phyloP scores from a whole-genome alignment of 2,329 filamentous ascomycete genomes.

The Dothistroma septosporum region DNA sequence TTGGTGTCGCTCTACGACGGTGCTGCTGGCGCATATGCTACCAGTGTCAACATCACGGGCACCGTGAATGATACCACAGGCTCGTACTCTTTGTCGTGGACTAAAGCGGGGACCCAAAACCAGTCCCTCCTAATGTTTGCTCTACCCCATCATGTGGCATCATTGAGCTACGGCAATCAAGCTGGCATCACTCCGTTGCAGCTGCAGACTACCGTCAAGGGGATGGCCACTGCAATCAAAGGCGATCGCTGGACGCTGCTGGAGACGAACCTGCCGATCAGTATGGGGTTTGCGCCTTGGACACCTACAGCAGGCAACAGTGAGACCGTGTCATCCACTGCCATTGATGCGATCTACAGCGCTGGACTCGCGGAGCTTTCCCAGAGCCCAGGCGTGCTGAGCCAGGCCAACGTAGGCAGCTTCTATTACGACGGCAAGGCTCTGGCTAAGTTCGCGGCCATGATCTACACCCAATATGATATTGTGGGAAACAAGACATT shows the following conservation, averaged over 20 bases:
- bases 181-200: slow-evolving; percentile 50
- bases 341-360: slow-evolving; percentile 48
- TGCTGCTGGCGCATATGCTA: slow-evolving; percentile 70
- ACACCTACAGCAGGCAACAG: slow-evolving; percentile 47
- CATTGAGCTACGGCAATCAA: slow-evolving; percentile 60
- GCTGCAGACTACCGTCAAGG: slow-evolving; percentile 81
- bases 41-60: slow-evolving; percentile 61
- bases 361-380: slow-evolving; percentile 66
- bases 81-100: slow-evolving; percentile 68
- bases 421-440: slow-evolving; percentile 86
- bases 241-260: slow-evolving; percentile 73
- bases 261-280: slow-evolving; percentile 66
- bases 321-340: slow-evolving; percentile 42
- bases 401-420: slow-evolving; percentile 70
- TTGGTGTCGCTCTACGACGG: slow-evolving; percentile 69
- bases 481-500: slow-evolving; percentile 54
- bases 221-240: slow-evolving; percentile 66
- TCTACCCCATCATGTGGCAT: slow-evolving; percentile 77
- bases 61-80: slow-evolving; percentile 57
- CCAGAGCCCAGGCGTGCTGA: slow-evolving; percentile 61
- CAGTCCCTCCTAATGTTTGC: slow-evolving; percentile 75
- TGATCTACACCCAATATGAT: slow-evolving; percentile 48
- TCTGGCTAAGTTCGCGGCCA: slow-evolving; percentile 42
- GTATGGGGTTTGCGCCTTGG: slow-evolving; percentile 79
- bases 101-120: slow-evolving; percentile 61